Evolutionary conservation across 1,284 basidiomycete genomes (phyloP).

Genomic region (Boletellus deceptivus): DNA sequence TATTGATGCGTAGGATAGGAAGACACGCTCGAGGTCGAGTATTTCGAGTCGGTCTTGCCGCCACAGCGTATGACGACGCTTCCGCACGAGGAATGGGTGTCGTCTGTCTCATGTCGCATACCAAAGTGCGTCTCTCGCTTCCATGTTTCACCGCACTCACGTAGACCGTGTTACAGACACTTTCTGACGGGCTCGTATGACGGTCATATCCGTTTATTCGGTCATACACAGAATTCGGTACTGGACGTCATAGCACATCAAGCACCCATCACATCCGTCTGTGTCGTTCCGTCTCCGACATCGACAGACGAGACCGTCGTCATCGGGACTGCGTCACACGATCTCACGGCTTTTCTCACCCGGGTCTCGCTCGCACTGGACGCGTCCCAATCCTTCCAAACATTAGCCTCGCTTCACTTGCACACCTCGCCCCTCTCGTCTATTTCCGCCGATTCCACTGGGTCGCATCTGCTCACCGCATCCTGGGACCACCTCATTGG

Average conservation of each 20-base stretch:
- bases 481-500: constrained; percentile 52
- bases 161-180: constrained; percentile 41
- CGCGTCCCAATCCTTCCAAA: constrained; percentile 46
- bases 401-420: constrained; percentile 65
- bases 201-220: constrained; percentile 71
- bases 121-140: constrained; percentile 53
- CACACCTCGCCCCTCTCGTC: constrained; percentile 79
- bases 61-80: constrained; percentile 80
- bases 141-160: neutral
- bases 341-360: constrained; percentile 72
- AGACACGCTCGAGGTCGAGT: constrained; percentile 91
- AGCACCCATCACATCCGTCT: constrained; percentile 74
- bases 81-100: constrained; percentile 94
- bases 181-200: constrained; percentile 84
- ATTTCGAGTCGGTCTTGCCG: constrained; percentile 89
- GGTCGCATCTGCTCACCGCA: constrained; percentile 42
- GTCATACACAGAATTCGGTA: constrained; percentile 60
- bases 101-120: constrained; percentile 70
- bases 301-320: constrained; percentile 43
- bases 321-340: constrained; percentile 81
- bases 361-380: constrained; percentile 41
- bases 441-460: constrained; percentile 53
- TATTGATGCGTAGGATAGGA: constrained; percentile 48
- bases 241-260: constrained; percentile 53
- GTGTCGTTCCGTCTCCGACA: constrained; percentile 46